phyloP scores from a whole-genome alignment of 176 grass and related monocot species.

The Lolium multiflorum region DNA sequence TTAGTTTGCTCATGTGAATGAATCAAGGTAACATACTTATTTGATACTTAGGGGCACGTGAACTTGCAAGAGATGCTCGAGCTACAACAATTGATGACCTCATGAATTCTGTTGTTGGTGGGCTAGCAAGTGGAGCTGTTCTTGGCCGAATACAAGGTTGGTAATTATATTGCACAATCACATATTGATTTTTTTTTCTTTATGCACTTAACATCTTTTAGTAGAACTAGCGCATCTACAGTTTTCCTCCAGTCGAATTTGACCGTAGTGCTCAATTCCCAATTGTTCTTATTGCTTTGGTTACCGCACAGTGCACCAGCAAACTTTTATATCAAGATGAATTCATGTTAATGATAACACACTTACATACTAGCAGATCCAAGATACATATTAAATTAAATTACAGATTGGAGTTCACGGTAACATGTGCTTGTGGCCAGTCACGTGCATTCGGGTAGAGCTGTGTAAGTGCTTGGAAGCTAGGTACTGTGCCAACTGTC shows the following conservation, averaged over 20 bases:
- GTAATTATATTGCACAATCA: conserved; percentile 14
- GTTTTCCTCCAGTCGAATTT: not conserved
- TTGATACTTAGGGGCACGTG: conserved; percentile 63
- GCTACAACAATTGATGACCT: conserved; percentile 72
- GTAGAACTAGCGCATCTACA: not conserved
- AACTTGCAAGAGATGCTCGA: conserved; percentile 96
- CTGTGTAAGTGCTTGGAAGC: conserved; percentile 8
- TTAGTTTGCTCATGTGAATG: conserved; percentile 13
- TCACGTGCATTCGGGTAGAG: not conserved
- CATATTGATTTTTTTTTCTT: conserved; percentile 13
- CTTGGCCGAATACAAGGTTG: conserved; percentile 95
- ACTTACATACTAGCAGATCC: not conserved
- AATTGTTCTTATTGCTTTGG: not conserved
- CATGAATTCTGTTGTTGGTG: conserved; percentile 87
- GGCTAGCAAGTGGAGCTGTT: conserved; percentile 84
- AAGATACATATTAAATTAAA: not conserved
- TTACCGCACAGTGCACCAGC: not conserved
- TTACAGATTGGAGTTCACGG: not conserved
- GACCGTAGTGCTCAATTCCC: conserved; percentile 5
- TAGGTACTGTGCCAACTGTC: not conserved
- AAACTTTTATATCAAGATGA: not conserved
- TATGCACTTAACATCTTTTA: conserved; percentile 14
- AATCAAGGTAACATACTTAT: conserved; percentile 2
- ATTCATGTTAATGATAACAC: not conserved
- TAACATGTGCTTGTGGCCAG: not conserved